Evolutionary conservation across 164 flowering plant genomes (phyloP).

Genomic region (Vitis labrusca): DNA sequence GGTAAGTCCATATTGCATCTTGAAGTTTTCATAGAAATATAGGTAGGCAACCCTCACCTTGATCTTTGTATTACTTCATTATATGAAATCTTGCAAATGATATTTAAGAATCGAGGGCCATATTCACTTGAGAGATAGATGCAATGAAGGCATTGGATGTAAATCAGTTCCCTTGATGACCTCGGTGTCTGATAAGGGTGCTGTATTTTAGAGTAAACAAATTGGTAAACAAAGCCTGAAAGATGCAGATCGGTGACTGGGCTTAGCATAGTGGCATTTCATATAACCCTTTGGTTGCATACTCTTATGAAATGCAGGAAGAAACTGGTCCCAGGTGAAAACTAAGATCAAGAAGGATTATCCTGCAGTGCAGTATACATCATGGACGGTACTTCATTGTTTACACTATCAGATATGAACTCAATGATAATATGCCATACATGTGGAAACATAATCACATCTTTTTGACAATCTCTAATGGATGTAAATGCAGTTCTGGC

Average conservation of each 20-base stretch:
- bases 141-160: not conserved
- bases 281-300: not conserved
- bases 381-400: slow-evolving; percentile 70
- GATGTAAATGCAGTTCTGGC: slow-evolving; percentile 77
- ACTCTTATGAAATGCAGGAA: slow-evolving; percentile 51
- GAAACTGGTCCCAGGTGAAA: slow-evolving; percentile 77
- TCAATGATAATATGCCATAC: not conserved
- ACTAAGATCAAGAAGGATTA: slow-evolving; percentile 70
- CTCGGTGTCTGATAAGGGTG: not conserved
- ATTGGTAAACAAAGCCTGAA: slow-evolving; percentile 5
- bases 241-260: not conserved
- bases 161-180: not conserved
- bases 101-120: too few species aligned
- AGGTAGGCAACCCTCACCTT: too few species aligned
- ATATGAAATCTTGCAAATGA: too few species aligned
- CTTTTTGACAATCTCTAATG: not conserved
- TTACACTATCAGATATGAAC: not conserved
- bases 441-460: not conserved
- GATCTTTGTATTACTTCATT: too few species aligned
- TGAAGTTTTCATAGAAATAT: not conserved
- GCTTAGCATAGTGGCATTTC: not conserved
- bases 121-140: not conserved
- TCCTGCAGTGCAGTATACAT: slow-evolving; percentile 72
- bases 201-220: too few species aligned
- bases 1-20: slow-evolving; percentile 38